phyloP scores from a whole-genome alignment of 1,284 basidiomycete genomes.

The Moniliophthora roreri region DNA sequence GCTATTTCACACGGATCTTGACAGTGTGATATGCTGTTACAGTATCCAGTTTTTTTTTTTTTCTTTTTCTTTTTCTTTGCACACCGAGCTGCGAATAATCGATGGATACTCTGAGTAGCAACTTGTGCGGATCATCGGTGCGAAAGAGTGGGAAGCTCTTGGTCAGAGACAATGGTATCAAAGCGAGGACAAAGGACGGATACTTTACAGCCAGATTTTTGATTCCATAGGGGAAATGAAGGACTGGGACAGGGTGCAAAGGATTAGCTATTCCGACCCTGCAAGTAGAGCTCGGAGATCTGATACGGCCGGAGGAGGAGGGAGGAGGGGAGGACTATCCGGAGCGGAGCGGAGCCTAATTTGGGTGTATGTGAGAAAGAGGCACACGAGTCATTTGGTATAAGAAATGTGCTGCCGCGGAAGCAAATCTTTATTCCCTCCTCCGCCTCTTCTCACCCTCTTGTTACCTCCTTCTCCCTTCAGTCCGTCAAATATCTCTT shows the following conservation, averaged over 20 bases:
- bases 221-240: too few species aligned
- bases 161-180: too few species aligned
- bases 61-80: too few species aligned
- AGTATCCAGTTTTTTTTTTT: too few species aligned
- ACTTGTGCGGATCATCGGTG: constrained; percentile 24
- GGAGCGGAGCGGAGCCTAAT: not conserved
- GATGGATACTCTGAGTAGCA: too few species aligned
- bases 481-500: constrained; percentile 9
- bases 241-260: too few species aligned
- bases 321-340: not conserved
- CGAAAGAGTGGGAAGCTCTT: constrained; percentile 15
- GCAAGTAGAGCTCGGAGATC: not conserved
- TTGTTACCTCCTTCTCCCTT: constrained; percentile 26
- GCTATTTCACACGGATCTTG: too few species aligned
- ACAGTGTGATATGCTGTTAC: too few species aligned
- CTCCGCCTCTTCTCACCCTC: constrained; percentile 18
- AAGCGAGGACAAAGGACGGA: too few species aligned
- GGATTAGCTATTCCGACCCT: not conserved
- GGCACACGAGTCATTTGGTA: constrained; percentile 5
- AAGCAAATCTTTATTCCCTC: constrained; percentile 27
- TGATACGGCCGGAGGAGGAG: not conserved
- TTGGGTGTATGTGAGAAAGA: not conserved
- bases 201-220: too few species aligned
- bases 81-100: too few species aligned
- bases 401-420: constrained; percentile 17